These are phyloP conservation scores for Mariannaea sp. DNA, from an alignment of 2,329 filamentous ascomycete genomes.

Conservation along the genomic window DNA sequence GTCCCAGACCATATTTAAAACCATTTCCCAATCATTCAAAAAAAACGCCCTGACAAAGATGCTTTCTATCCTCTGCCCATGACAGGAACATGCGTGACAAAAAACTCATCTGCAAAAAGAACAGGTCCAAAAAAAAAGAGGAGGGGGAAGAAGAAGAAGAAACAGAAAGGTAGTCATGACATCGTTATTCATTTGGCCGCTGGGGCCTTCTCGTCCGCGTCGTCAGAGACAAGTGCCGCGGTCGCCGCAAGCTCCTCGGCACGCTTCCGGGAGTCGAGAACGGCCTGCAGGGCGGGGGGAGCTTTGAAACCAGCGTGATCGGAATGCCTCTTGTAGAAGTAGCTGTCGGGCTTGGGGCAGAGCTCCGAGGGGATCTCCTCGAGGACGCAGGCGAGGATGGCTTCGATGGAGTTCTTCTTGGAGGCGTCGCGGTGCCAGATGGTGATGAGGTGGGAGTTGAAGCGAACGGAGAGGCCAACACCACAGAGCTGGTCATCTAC, in stretches of 20 bases:
- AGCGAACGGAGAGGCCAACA: conserved; percentile 83
- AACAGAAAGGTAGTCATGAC: conserved; percentile 13
- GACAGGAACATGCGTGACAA: conserved; percentile 21
- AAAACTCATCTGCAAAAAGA: conserved; percentile 25
- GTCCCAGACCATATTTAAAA: conserved; percentile 12
- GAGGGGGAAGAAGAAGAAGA: too few relatives aligned
- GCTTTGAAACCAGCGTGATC: conserved; percentile 84
- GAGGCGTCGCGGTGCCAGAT: conserved; percentile 91
- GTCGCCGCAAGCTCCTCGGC: conserved; percentile 44
- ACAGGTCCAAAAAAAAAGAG: conserved; percentile 13
- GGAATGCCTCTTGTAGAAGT: conserved; percentile 87
- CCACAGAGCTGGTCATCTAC: conserved; percentile 86
- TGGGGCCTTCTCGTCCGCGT: conserved; percentile 27
- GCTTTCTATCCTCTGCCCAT: conserved; percentile 27
- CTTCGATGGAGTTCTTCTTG: conserved; percentile 78
- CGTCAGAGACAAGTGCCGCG: conserved; percentile 25
- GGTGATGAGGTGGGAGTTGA: conserved; percentile 86
- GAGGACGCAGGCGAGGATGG: conserved; percentile 73
- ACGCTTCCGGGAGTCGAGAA: conserved; percentile 60
- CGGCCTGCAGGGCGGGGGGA: conserved; percentile 61
- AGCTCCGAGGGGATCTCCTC: conserved; percentile 75
- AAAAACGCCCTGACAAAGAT: conserved; percentile 39
- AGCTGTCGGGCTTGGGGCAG: conserved; percentile 70
- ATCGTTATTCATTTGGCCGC: conserved; percentile 34
- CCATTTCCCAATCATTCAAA: conserved; percentile 26